A percentile compares a stretch with the other conserved stretches of the same genome.
phyloP scores from a whole-genome alignment of 2,329 filamentous ascomycete species.

The Neocucurbitaria cava region DNA sequence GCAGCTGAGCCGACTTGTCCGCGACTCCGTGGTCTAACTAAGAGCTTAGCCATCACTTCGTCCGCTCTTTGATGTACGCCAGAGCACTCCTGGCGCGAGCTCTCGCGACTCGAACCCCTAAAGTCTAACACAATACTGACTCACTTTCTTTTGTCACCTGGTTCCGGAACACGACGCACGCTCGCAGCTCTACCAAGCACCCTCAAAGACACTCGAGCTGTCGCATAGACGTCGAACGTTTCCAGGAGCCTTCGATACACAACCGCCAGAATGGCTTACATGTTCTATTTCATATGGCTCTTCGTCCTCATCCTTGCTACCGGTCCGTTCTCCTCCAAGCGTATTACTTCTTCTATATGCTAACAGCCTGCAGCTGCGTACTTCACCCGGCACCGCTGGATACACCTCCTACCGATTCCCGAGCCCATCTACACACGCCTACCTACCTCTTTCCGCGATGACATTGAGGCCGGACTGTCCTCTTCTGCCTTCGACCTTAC shows the following conservation, averaged over 20 bases:
- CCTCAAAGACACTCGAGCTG: slow-evolving; percentile 25
- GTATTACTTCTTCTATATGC: slow-evolving; percentile 12
- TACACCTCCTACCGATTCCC: slow-evolving; percentile 69
- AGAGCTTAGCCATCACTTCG: slow-evolving; percentile 7
- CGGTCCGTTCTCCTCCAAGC: slow-evolving; percentile 53
- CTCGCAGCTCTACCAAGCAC: slow-evolving; percentile 11
- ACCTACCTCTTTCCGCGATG: slow-evolving; percentile 77
- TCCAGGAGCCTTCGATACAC: slow-evolving; percentile 4
- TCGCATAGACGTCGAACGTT: slow-evolving; percentile 6
- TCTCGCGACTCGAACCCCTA: slow-evolving; percentile 8
- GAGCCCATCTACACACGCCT: slow-evolving; percentile 78
- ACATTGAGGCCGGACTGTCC: slow-evolving; percentile 87
- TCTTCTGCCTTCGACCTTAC: slow-evolving; percentile 83
- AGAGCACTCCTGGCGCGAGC: background rate
- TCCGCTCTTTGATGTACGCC: slow-evolving; percentile 3
- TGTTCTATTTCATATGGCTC: slow-evolving; percentile 80
- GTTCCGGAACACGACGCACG: slow-evolving; percentile 8
- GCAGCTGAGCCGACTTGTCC: slow-evolving; percentile 19
- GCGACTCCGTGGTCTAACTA: slow-evolving; percentile 10
- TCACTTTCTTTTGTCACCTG: slow-evolving; percentile 18
- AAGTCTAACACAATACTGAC: slow-evolving; percentile 6
- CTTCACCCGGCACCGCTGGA: slow-evolving; percentile 80
- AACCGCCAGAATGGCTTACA: slow-evolving; percentile 70
- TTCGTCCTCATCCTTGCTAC: slow-evolving; percentile 75
- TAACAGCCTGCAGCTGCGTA: slow-evolving; percentile 67